phyloP scores from a whole-genome alignment of 495 filamentous ascomycete species.

The Rhizodiscina lignyota region DNA sequence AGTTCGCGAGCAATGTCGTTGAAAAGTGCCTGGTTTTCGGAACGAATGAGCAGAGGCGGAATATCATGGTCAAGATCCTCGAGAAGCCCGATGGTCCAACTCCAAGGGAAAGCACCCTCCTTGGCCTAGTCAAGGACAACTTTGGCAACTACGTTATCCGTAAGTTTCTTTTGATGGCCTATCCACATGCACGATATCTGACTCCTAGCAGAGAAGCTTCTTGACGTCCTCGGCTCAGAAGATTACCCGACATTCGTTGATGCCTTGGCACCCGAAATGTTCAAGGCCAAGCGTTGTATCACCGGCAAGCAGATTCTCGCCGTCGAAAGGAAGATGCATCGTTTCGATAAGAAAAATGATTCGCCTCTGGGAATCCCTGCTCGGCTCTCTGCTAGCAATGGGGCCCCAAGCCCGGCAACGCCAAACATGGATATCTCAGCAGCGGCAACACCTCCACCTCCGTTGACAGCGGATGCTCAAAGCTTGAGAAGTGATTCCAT shows the following conservation, averaged over 20 bases:
- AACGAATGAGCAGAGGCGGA: slow-evolving; percentile 45
- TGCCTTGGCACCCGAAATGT: slow-evolving; percentile 57
- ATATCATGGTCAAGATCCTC: slow-evolving; percentile 54
- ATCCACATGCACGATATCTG: slow-evolving; percentile 18
- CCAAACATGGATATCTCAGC: too few relatives aligned
- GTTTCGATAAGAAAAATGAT: too few relatives aligned
- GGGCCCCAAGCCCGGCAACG: too few relatives aligned
- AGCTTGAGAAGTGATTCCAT: slow-evolving; percentile 46
- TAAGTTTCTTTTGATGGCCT: slow-evolving; percentile 29
- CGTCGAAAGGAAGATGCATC: slow-evolving; percentile 25
- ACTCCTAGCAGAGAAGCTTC: slow-evolving; percentile 53
- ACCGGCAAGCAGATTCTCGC: slow-evolving; percentile 60
- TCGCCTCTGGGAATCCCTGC: too few relatives aligned
- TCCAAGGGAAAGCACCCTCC: slow-evolving; percentile 38
- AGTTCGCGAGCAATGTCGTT: slow-evolving; percentile 94
- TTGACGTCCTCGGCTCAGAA: slow-evolving; percentile 45
- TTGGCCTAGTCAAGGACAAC: slow-evolving; percentile 71
- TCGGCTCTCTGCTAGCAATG: too few relatives aligned
- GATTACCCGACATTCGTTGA: slow-evolving; percentile 54
- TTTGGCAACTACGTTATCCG: slow-evolving; percentile 96
- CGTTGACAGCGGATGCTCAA: slow-evolving; percentile 43
- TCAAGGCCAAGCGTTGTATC: slow-evolving; percentile 51
- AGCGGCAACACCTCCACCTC: slow-evolving; percentile 38
- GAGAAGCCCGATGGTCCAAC: slow-evolving; percentile 7
- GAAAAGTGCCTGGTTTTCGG: slow-evolving; percentile 81